phyloP scores from a whole-genome alignment of 805 yeast species.

The Pichia exigua region DNA sequence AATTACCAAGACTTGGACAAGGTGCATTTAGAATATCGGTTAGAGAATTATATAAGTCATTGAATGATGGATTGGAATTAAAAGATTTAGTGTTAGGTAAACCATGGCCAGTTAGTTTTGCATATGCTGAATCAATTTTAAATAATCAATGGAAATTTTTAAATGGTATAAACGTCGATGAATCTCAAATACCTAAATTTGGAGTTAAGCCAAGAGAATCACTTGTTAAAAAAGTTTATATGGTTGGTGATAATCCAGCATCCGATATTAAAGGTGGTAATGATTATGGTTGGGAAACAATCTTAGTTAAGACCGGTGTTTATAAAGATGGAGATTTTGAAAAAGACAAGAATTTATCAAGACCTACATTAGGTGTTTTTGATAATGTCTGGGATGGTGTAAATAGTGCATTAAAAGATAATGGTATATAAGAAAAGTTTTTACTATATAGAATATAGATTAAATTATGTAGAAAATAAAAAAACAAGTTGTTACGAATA shows the following conservation, averaged over 20 bases:
- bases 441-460: background rate
- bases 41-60: conserved; percentile 45
- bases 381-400: conserved; percentile 43
- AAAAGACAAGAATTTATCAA: conserved; percentile 22
- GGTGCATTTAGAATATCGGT: conserved; percentile 71
- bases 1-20: conserved; percentile 77
- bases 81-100: conserved; percentile 65
- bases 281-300: conserved; percentile 79
- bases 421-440: conserved; percentile 1
- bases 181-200: conserved; percentile 35
- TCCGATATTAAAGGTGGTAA: conserved; percentile 89
- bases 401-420: conserved; percentile 14
- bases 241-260: conserved; percentile 97
- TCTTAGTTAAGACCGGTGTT: conserved; percentile 83
- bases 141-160: conserved; percentile 39
- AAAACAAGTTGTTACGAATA: background rate
- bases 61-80: conserved; percentile 35
- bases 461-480: background rate
- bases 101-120: conserved; percentile 70
- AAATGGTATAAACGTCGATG: conserved; percentile 5
- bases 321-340: conserved; percentile 52
- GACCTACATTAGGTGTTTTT: conserved; percentile 42
- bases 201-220: conserved; percentile 30
- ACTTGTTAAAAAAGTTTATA: conserved; percentile 57
- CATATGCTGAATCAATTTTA: conserved; percentile 68